phyloP scores from a whole-genome alignment of 441 rosid species.

The Croton laevigatus region DNA sequence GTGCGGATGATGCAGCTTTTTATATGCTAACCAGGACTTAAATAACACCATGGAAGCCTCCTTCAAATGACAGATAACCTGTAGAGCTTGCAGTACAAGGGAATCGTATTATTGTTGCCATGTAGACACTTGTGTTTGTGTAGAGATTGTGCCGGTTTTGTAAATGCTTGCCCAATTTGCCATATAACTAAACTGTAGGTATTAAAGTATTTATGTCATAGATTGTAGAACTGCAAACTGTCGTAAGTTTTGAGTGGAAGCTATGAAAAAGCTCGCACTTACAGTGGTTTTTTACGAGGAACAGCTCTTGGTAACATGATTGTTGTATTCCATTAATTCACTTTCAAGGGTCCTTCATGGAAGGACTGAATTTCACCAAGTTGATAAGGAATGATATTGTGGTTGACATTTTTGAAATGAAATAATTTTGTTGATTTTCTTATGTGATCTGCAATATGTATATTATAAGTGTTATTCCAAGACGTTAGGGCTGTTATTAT shows the following conservation, averaged over 20 bases:
- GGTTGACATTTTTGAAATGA: neutral
- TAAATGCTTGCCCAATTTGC: constrained; percentile 53
- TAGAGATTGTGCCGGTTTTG: constrained; percentile 50
- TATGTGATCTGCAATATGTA: neutral
- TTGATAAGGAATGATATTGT: too few species aligned
- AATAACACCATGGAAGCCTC: constrained; percentile 19
- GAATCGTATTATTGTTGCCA: constrained; percentile 58
- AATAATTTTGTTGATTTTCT: neutral
- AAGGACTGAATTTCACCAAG: neutral
- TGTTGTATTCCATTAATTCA: neutral
- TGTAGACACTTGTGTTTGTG: constrained; percentile 68
- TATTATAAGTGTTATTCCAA: neutral
- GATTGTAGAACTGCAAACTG: neutral
- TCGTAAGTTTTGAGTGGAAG: neutral
- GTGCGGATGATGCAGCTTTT: constrained; percentile 62
- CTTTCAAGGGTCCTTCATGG: neutral
- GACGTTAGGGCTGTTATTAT: too few species aligned
- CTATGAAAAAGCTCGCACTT: neutral
- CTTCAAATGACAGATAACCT: constrained; percentile 33
- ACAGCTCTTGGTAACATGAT: neutral
- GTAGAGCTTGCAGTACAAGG: constrained; percentile 48
- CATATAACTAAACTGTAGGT: constrained; percentile 50
- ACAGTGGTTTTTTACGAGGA: neutral
- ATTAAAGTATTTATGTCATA: constrained; percentile 37
- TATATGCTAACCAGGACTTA: constrained; percentile 42